A percentile compares a stretch with the other conserved stretches of the same genome.
Conservation (phyloP, 1,284 basidiomycete genomes). For the Trametes pubescens region DNA sequence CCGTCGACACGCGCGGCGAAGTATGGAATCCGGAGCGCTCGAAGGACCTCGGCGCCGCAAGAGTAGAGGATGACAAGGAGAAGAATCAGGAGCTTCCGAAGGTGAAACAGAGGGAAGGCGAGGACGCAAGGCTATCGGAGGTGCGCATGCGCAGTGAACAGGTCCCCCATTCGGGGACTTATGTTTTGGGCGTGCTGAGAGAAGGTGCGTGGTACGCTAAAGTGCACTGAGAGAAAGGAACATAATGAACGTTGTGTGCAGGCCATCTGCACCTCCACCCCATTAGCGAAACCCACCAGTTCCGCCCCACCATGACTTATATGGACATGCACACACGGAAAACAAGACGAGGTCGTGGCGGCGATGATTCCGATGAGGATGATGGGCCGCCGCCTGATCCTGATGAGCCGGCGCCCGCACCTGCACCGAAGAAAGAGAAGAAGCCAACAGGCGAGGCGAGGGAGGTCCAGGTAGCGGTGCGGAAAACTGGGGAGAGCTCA, state of each 20-base stretch:
- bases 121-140: slow-evolving; percentile 69
- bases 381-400: slow-evolving; percentile 82
- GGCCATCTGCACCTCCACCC: slow-evolving; percentile 82
- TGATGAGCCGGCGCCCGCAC: slow-evolving; percentile 64
- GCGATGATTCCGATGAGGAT: slow-evolving; percentile 69
- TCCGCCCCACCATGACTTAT: slow-evolving; percentile 81
- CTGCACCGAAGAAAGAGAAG: slow-evolving; percentile 62
- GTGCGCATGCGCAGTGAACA: slow-evolving; percentile 76
- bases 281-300: slow-evolving; percentile 77
- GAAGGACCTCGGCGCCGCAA: slow-evolving; percentile 67
- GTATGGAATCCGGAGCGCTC: slow-evolving; percentile 80
- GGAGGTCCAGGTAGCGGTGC: slow-evolving; percentile 79
- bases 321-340: slow-evolving; percentile 75
- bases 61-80: slow-evolving; percentile 75
- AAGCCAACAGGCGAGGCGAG: slow-evolving; percentile 61
- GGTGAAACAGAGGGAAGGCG: slow-evolving; percentile 51
- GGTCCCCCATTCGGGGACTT: slow-evolving; percentile 65
- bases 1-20: slow-evolving; percentile 76
- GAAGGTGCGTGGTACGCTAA: slow-evolving; percentile 57
- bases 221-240: neutral
- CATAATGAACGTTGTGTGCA: slow-evolving; percentile 37
- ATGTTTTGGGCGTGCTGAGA: slow-evolving; percentile 78
- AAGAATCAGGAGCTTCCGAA: slow-evolving; percentile 65
- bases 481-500: slow-evolving; percentile 69
- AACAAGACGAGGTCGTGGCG: slow-evolving; percentile 54